A percentile compares a stretch with the other conserved stretches of the same genome.
These are phyloP conservation scores for Pleomassaria siparia DNA, from an alignment of 2,329 filamentous ascomycete species.

Conservation along the genomic window DNA sequence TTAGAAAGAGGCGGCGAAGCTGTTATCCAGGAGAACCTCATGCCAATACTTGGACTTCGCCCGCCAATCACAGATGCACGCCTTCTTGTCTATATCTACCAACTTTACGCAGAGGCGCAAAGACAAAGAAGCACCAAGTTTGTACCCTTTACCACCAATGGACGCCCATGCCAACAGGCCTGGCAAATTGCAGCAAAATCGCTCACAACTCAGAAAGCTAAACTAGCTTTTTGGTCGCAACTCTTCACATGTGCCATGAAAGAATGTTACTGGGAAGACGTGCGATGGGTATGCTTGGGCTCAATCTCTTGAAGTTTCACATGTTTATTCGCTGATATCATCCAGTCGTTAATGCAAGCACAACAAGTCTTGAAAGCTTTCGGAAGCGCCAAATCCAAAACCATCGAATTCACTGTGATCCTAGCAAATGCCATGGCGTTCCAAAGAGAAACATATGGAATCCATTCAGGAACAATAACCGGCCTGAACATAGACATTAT, in stretches of 20 bases:
- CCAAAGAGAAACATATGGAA: conserved; percentile 19
- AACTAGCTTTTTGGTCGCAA: conserved; percentile 28
- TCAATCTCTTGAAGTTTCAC: not conserved
- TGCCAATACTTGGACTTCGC: conserved; percentile 21
- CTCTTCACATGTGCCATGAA: conserved; percentile 31
- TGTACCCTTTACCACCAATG: conserved; percentile 12
- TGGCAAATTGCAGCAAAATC: conserved; percentile 34
- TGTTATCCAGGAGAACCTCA: conserved; percentile 14
- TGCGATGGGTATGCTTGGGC: conserved; percentile 26
- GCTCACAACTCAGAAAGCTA: conserved; percentile 23
- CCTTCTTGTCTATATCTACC: conserved; percentile 33
- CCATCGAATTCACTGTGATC: conserved; percentile 28
- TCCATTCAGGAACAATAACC: conserved; percentile 1
- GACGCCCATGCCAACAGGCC: conserved; percentile 10
- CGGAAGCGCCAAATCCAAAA: conserved; percentile 18
- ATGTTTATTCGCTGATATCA: conserved; percentile 8
- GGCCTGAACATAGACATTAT: conserved; percentile 17
- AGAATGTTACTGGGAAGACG: conserved; percentile 39
- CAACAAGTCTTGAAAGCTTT: no score
- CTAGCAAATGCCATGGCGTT: conserved; percentile 32
- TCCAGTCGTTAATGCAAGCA: conserved; percentile 32
- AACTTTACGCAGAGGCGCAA: conserved; percentile 19
- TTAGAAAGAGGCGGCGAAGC: conserved; percentile 12
- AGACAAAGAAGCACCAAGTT: conserved; percentile 7
- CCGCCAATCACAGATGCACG: conserved; percentile 25